Percentiles rank a stretch among this genome's conserved stretches.
Conservation (phyloP, 139 green algal species). For the Chloropicon primus region DNA sequence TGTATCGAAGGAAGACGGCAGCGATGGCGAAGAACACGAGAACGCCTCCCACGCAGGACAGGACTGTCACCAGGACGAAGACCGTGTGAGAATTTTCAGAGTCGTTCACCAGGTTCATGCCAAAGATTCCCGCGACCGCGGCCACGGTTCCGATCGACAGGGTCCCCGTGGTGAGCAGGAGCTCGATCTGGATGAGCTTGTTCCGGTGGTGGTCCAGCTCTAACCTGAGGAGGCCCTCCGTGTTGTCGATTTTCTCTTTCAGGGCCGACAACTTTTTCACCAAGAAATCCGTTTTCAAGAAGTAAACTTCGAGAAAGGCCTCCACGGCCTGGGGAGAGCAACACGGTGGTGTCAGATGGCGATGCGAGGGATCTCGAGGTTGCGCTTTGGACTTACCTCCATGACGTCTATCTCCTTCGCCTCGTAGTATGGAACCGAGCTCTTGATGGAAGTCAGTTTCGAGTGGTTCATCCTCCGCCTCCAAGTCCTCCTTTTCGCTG, state of each 20-base stretch:
- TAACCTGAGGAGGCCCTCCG: neutral
- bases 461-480: neutral
- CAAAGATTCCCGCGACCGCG: neutral
- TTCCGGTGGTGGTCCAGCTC: neutral
- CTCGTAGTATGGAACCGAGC: neutral
- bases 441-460: neutral
- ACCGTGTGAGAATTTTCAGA: neutral
- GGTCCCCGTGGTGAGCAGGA: neutral
- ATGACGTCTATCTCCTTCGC: neutral
- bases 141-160: neutral
- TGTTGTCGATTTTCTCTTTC: neutral
- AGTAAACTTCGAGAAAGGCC: neutral
- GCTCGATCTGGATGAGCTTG: neutral
- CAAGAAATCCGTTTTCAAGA: neutral
- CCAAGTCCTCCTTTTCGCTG: neutral
- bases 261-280: neutral
- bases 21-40: neutral
- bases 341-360: too few species aligned
- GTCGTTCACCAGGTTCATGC: neutral
- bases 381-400: too few species aligned
- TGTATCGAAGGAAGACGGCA: too few species aligned
- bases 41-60: neutral
- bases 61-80: neutral
- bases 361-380: too few species aligned
- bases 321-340: neutral